phyloP scores from a whole-genome alignment of 202 grass and related monocot species.

The Dendrocalamus latiflorus region DNA sequence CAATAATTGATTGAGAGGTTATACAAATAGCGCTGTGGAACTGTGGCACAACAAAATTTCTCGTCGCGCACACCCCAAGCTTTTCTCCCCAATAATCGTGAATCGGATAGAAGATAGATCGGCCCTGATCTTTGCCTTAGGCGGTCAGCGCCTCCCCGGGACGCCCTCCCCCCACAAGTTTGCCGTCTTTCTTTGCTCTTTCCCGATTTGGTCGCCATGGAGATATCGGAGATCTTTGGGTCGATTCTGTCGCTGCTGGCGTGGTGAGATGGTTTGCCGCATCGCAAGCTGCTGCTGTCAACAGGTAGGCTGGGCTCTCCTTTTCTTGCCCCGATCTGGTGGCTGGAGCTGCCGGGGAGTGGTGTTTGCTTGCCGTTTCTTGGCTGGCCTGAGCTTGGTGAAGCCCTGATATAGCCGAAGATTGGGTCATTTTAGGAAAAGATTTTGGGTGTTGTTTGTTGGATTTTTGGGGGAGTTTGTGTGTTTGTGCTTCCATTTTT shows the following conservation, averaged over 20 bases:
- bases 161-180: not conserved
- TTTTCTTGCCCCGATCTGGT: slow-evolving; percentile 19
- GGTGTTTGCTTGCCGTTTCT: slow-evolving; percentile 11
- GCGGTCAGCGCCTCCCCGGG: too few species aligned
- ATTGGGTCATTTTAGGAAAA: slow-evolving; percentile 5
- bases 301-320: slow-evolving; percentile 22
- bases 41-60: too few species aligned
- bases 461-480: not conserved
- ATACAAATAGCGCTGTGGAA: too few species aligned
- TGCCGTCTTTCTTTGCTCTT: not conserved
- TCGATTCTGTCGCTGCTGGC: slow-evolving; percentile 7
- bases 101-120: slow-evolving; percentile 41
- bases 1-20: too few species aligned
- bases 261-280: slow-evolving; percentile 42
- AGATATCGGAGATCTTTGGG: slow-evolving; percentile 16
- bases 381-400: not conserved
- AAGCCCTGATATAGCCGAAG: slow-evolving; percentile 9
- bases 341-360: not conserved
- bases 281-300: slow-evolving; percentile 27
- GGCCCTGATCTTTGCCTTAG: slow-evolving; percentile 21
- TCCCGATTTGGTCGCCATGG: slow-evolving; percentile 15
- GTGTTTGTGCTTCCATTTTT: not conserved
- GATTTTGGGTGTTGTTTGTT: not conserved
- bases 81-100: slow-evolving; percentile 35
- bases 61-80: not conserved